Base-by-base conservation (phyloP, 805 yeast species). In the Aciculoconidium aculeatum region DNA sequence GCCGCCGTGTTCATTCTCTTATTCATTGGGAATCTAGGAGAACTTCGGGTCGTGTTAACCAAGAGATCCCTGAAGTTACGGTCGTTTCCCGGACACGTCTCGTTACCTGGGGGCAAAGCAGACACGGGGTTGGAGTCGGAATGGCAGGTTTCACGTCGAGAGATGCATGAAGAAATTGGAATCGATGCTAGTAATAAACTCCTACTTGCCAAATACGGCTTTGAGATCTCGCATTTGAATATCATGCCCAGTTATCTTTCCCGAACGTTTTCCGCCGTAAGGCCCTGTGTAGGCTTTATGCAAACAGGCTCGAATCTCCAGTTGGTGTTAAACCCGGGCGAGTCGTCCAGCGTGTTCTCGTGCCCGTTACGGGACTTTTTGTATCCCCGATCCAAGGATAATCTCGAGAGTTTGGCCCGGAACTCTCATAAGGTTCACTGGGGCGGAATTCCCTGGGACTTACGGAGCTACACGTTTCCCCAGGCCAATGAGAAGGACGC, bases 41-140 rank as follows among this genome's bases (percentile, higher is more conserved):
- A 86, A 41, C 55, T 87, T 11, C 56, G 90, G 24, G 94, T 85
- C 17, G 63, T 88, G 3, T 55, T 88, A 28, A 88, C 96, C 1
- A 77, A 81, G 42, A 57, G 97, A 37, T 77, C 94, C 3, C 65
- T 80, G 27, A 63, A 68, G 20, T 62, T 90, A 43, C 64, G 76
- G 27, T 73, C 73, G 30, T 88, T 87, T 57, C 81, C 92, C 0
- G 96, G 96, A 4, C 95, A 88, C 51, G 82, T 83, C 5, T 85
- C 96, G 2, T 63, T 88, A 6, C 97, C 97, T 4, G 97, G 97
- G 3, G 97, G 96, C 6, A 84, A 80, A 47, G 87, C 94, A 4
- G 96, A 88, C 51, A 48, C 42, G 23, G 75, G 69, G 0, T 61
- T 70, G 11, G 86, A 85, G 42, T 54, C 70, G 9, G 84, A 82